Conservation (phyloP, 805 yeast species). For the Deakozyma indianensis region DNA sequence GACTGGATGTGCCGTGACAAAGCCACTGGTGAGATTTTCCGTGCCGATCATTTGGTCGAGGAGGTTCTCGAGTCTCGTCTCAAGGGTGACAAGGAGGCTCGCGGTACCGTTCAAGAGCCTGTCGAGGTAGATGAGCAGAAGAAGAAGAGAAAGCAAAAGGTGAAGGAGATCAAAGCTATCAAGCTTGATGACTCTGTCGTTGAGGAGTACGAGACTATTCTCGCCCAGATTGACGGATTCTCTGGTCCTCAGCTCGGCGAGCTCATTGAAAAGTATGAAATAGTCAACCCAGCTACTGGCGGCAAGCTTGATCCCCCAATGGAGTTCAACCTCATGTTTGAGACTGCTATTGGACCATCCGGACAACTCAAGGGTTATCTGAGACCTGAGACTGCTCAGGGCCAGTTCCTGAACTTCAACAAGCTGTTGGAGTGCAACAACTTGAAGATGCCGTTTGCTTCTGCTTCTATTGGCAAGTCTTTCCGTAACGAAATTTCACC, state of each 20-base stretch:
- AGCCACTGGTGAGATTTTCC: conserved; percentile 93
- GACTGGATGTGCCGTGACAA: conserved; percentile 98
- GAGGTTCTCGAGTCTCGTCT: conserved; percentile 93
- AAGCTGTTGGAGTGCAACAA: conserved; percentile 91
- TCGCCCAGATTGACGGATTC: conserved; percentile 86
- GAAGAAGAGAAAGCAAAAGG: conserved; percentile 90
- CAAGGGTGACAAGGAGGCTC: conserved; percentile 94
- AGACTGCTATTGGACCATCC: conserved; percentile 97
- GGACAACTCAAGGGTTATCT: conserved; percentile 90
- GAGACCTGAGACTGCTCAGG: conserved; percentile 99
- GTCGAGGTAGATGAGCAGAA: conserved; percentile 64
- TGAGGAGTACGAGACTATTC: conserved; percentile 66
- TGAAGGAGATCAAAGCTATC: conserved; percentile 81
- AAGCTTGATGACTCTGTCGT: conserved; percentile 73
- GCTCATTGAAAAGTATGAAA: conserved; percentile 65
- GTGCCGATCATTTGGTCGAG: conserved; percentile 97
- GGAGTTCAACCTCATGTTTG: conserved; percentile 97
- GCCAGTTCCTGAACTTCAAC: conserved; percentile 91
- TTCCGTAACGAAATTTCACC: conserved; percentile 99
- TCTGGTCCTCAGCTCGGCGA: conserved; percentile 89
- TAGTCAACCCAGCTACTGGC: conserved; percentile 84
- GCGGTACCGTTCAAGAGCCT: conserved; percentile 57
- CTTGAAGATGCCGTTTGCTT: conserved; percentile 97
- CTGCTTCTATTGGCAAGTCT: conserved; percentile 96
- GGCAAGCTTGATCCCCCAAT: conserved; percentile 77